Percentiles rank a stretch among this genome's conserved stretches.
These are phyloP conservation scores for Cryptococcus sp. DNA, from an alignment of 1,284 basidiomycete genomes.

Conservation along the genomic window DNA sequence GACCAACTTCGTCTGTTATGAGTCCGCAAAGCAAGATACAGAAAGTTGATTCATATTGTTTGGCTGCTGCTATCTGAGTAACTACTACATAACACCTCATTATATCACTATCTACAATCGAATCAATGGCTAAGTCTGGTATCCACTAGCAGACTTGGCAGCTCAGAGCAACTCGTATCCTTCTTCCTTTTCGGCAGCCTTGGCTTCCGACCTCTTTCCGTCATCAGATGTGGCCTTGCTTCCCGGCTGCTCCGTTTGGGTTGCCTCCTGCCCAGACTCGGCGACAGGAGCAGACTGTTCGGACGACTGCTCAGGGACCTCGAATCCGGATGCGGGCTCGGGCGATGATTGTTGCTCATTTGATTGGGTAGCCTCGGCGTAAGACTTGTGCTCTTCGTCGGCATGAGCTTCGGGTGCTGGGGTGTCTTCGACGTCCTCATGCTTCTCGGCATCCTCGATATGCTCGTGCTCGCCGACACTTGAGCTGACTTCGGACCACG, in stretches of 20 bases:
- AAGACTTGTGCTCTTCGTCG: conserved; percentile 12
- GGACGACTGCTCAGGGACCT: neutral
- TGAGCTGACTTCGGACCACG: conserved; percentile 14
- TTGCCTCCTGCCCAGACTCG: neutral
- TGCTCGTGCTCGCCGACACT: conserved; percentile 19
- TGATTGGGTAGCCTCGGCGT: conserved; percentile 14
- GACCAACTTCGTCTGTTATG: no score
- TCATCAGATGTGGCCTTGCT: neutral
- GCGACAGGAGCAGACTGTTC: neutral
- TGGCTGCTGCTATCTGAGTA: no score
- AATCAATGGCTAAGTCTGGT: no score
- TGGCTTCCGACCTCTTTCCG: conserved; percentile 11
- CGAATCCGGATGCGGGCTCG: neutral
- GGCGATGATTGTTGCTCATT: neutral
- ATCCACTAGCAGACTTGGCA: neutral
- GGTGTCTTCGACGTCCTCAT: neutral
- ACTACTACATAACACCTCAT: no score
- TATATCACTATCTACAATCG: no score
- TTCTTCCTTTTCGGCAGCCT: conserved; percentile 23
- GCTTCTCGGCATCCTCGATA: conserved; percentile 15
- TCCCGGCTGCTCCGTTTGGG: neutral
- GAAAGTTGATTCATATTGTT: no score
- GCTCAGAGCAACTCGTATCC: conserved; percentile 24
- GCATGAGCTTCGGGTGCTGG: neutral
- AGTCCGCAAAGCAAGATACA: no score